These are phyloP conservation scores for Arabidopsis arenosa DNA, from an alignment of 345 rosid species.

Conservation along the genomic window DNA sequence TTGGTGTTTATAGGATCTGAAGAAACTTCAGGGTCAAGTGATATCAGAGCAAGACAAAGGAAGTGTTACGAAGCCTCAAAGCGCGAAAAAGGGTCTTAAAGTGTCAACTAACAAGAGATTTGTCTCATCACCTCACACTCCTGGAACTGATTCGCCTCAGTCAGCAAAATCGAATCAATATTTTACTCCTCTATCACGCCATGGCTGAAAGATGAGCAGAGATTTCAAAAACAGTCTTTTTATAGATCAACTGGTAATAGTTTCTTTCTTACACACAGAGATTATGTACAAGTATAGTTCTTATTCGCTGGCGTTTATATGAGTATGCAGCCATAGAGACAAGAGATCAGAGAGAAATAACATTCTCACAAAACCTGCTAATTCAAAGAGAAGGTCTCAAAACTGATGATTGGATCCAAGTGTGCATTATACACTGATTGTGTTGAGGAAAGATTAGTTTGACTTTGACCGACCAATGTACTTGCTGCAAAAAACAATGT, in stretches of 20 bases:
- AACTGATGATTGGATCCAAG: slow-evolving; percentile 27
- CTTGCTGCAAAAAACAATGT: slow-evolving; percentile 25
- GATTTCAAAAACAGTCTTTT: no score
- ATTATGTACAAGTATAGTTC: background rate
- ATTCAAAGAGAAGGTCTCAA: background rate
- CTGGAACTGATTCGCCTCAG: slow-evolving; percentile 54
- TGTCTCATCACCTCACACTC: slow-evolving; percentile 62
- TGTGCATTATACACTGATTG: slow-evolving; percentile 27
- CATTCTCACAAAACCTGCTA: background rate
- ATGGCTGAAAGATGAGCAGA: slow-evolving; percentile 49
- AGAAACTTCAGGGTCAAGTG: slow-evolving; percentile 89
- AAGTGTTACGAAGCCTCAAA: slow-evolving; percentile 72
- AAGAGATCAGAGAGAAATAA: background rate
- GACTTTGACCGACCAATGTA: slow-evolving; percentile 47
- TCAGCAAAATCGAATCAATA: slow-evolving; percentile 44
- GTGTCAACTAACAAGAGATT: slow-evolving; percentile 68
- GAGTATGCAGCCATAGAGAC: slow-evolving; percentile 5
- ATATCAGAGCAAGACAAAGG: slow-evolving; percentile 89
- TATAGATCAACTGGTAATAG: background rate
- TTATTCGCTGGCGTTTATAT: background rate
- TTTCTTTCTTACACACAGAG: background rate
- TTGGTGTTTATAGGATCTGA: slow-evolving; percentile 67
- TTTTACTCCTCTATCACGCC: slow-evolving; percentile 50
- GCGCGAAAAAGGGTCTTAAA: slow-evolving; percentile 65
- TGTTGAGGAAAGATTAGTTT: slow-evolving; percentile 35